Percentiles rank a stretch among this genome's conserved stretches.
phyloP scores from a whole-genome alignment of 441 rosid species.

The Erodium trifolium region DNA sequence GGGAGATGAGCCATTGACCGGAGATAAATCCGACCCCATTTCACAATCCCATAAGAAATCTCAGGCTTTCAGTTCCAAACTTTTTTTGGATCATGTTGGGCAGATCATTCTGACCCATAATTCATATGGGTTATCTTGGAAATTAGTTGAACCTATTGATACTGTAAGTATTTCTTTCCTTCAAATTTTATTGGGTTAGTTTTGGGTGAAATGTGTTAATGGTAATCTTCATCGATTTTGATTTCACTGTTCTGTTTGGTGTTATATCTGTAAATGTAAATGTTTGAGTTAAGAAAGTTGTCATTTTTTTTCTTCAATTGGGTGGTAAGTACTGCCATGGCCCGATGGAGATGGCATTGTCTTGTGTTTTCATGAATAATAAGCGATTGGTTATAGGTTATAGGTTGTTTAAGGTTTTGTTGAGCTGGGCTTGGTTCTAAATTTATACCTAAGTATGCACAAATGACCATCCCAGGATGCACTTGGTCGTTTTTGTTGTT shows the following conservation, averaged over 20 bases:
- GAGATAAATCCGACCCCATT: constrained; percentile 12
- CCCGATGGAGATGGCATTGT: neutral
- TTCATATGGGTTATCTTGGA: constrained; percentile 68
- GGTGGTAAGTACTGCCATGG: too few relatives aligned
- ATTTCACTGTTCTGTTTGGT: neutral
- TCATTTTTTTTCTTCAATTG: too few relatives aligned
- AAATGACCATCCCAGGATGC: neutral
- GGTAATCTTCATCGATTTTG: neutral
- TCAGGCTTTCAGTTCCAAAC: constrained; percentile 27
- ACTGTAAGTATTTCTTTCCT: constrained; percentile 34
- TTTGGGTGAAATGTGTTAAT: neutral
- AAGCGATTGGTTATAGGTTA: neutral
- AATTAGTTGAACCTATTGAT: constrained; percentile 36
- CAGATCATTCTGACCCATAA: constrained; percentile 41
- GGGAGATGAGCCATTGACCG: constrained; percentile 17
- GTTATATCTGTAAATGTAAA: neutral
- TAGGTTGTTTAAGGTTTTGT: neutral
- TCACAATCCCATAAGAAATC: constrained; percentile 18
- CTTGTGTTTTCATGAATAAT: neutral
- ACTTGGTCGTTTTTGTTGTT: neutral
- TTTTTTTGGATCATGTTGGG: constrained; percentile 61
- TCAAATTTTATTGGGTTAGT: neutral
- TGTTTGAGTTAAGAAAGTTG: neutral
- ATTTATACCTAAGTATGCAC: neutral
- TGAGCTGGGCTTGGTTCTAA: neutral